These are phyloP conservation scores for Naumovozyma dairenensis DNA, from an alignment of 805 yeast genomes.

Conservation along the genomic window DNA sequence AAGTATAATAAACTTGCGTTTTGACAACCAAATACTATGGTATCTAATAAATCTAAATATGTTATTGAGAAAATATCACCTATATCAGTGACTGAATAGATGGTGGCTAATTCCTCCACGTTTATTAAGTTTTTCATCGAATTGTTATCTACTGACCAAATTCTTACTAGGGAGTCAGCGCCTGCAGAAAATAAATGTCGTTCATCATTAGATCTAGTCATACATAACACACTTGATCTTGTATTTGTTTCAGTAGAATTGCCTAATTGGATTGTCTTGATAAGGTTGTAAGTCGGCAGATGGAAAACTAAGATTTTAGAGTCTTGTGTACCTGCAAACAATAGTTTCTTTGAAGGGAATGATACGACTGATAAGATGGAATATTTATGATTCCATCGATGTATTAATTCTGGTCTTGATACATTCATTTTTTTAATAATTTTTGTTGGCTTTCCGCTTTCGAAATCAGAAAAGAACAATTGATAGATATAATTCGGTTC, in stretches of 20 bases:
- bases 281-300: slow-evolving; percentile 46
- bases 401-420: slow-evolving; percentile 33
- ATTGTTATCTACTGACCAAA: slow-evolving; percentile 52
- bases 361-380: slow-evolving; percentile 66
- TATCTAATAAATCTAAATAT: slow-evolving; percentile 50
- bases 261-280: slow-evolving; percentile 37
- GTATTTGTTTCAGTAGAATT: slow-evolving; percentile 32
- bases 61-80: slow-evolving; percentile 87
- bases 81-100: slow-evolving; percentile 76
- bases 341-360: slow-evolving; percentile 44
- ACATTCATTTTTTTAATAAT: too few species aligned
- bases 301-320: slow-evolving; percentile 68
- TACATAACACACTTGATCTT: slow-evolving; percentile 47
- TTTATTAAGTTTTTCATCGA: slow-evolving; percentile 6
- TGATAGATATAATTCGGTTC: too few species aligned
- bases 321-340: slow-evolving; percentile 89
- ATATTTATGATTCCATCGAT: slow-evolving; percentile 66
- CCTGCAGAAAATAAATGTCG: slow-evolving; percentile 71
- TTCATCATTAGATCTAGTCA: slow-evolving; percentile 46
- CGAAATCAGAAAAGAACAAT: too few species aligned
- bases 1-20: slow-evolving; percentile 82
- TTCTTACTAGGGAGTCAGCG: slow-evolving; percentile 78
- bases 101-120: slow-evolving; percentile 48
- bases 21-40: slow-evolving; percentile 81
- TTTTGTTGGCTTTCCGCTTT: too few species aligned